Evolutionary conservation across 371 early-diverging fungal species (phyloP).

Genomic region (Lichtheimia ornata): DNA sequence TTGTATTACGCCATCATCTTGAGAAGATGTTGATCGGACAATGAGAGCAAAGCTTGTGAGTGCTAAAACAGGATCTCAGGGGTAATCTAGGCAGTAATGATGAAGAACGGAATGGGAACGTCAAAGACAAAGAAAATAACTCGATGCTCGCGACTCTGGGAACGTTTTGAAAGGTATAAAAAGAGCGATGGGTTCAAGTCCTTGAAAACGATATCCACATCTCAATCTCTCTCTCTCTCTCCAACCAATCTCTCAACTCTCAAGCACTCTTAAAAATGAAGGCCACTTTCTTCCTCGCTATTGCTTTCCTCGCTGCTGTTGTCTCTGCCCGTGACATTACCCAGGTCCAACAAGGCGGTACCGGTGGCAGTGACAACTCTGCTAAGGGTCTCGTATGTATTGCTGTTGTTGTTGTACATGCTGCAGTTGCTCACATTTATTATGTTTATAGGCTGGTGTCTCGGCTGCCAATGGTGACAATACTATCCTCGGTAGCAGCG

Average conservation of each 20-base stretch:
- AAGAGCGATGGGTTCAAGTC: background rate
- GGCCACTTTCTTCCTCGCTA: constrained; percentile 15
- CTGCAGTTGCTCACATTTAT: background rate
- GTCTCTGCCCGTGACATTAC: constrained; percentile 6
- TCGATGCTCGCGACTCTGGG: too few species aligned
- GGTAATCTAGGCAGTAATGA: too few species aligned
- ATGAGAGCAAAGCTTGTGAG: too few species aligned
- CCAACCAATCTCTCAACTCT: background rate
- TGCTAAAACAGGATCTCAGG: too few species aligned
- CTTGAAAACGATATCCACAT: constrained; percentile 1
- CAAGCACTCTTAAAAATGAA: constrained; percentile 11
- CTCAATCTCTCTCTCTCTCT: background rate
- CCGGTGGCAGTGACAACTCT: background rate
- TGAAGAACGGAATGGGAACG: too few species aligned
- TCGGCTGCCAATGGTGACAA: background rate
- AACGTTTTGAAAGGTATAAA: background rate
- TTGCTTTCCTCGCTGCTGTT: constrained; percentile 9
- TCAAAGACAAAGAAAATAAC: too few species aligned
- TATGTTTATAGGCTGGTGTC: background rate
- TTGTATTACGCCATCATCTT: too few species aligned
- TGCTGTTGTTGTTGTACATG: background rate
- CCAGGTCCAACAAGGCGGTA: background rate
- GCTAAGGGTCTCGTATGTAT: constrained; percentile 4
- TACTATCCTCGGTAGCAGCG: background rate
- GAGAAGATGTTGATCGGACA: too few species aligned